Evolutionary conservation across 768 basidiomycete species (phyloP).

Genomic region (Mycena leptocephala): DNA sequence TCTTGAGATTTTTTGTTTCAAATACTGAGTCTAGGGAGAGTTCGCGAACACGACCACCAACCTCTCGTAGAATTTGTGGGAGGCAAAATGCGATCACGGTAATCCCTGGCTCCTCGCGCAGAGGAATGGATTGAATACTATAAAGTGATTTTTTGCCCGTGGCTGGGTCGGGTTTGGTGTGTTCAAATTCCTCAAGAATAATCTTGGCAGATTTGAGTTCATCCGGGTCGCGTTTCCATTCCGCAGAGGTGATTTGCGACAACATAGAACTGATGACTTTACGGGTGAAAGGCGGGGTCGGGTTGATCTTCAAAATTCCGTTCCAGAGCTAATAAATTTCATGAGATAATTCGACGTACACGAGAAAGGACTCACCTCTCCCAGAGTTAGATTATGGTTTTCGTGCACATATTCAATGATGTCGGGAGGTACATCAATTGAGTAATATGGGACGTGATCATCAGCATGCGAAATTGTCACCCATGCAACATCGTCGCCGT

Average conservation of each 20-base stretch:
- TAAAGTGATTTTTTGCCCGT: not conserved
- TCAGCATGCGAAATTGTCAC: too few species aligned
- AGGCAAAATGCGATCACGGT: not conserved
- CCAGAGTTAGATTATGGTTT: too few species aligned
- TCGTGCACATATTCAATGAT: too few species aligned
- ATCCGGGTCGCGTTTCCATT: not conserved
- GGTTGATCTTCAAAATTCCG: too few species aligned
- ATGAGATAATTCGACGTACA: too few species aligned
- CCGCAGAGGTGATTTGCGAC: not conserved
- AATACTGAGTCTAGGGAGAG: not conserved
- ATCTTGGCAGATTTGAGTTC: not conserved
- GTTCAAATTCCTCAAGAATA: not conserved
- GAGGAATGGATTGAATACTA: not conserved
- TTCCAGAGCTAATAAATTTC: too few species aligned
- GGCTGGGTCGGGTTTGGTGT: not conserved
- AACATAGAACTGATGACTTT: not conserved
- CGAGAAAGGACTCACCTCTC: too few species aligned
- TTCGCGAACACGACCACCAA: not conserved
- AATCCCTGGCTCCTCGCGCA: not conserved
- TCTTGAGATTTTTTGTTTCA: not conserved
- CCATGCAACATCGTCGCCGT: not conserved
- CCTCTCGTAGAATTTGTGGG: not conserved
- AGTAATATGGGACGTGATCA: too few species aligned
- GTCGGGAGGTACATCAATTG: too few species aligned
- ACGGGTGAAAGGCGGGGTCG: not conserved